Percentiles rank a stretch among this genome's conserved stretches.
Evolutionary conservation across 2,329 filamentous ascomycete genomes (phyloP).

Genomic region (Leptographium galeiforme): DNA sequence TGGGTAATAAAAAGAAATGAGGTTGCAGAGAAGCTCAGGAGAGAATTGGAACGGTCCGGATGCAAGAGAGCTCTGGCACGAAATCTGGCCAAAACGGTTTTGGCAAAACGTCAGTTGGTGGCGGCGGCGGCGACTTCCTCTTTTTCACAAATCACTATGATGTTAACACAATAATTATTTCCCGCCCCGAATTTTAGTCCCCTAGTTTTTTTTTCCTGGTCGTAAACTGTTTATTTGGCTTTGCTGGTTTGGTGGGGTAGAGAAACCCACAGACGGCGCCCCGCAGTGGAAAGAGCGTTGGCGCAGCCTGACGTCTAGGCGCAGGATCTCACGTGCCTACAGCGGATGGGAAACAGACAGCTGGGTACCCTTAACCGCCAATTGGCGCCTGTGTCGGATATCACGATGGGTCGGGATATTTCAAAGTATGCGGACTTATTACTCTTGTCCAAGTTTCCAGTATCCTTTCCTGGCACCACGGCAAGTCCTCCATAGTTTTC

Average conservation of each 20-base stretch:
- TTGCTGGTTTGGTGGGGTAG: conserved; percentile 4
- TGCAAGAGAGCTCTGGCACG: background rate
- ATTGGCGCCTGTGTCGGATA: no score
- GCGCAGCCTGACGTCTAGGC: conserved; percentile 1
- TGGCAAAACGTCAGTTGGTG: conserved; percentile 1
- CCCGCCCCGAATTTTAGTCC: background rate
- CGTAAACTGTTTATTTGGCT: background rate
- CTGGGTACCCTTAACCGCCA: no score
- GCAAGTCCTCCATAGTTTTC: background rate
- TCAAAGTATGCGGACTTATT: no score
- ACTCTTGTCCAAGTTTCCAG: no score
- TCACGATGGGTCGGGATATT: no score
- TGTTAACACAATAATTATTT: background rate
- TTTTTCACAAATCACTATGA: background rate
- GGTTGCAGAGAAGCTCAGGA: background rate
- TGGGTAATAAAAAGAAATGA: background rate
- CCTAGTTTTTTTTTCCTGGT: background rate
- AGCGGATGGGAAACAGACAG: background rate
- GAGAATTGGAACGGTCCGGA: background rate
- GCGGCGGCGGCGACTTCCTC: conserved; percentile 1
- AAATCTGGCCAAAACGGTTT: background rate
- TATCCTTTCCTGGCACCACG: no score
- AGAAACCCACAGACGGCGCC: background rate
- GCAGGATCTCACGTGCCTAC: background rate
- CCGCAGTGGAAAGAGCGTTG: background rate